Conservation (phyloP, 257 asterid species). For the Fraxinus anomala region DNA sequence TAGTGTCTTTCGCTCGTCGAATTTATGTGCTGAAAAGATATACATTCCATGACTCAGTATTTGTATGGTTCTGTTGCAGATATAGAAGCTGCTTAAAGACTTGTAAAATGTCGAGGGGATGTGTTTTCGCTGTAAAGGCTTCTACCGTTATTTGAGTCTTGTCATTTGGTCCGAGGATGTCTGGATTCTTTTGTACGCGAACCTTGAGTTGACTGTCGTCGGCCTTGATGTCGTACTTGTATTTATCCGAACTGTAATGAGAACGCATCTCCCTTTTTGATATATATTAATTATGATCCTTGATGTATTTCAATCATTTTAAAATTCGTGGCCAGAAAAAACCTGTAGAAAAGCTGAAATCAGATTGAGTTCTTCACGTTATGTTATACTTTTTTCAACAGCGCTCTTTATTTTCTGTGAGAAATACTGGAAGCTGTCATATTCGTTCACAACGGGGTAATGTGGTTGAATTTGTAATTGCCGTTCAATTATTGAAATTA, state of each 20-base stretch:
- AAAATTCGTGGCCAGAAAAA: no score
- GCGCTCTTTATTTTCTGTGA: constrained; percentile 20
- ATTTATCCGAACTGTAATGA: background rate
- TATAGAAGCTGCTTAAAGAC: constrained; percentile 2
- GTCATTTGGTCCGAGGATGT: background rate
- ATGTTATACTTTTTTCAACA: constrained; percentile 19
- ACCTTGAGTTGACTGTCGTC: background rate
- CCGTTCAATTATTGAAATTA: background rate
- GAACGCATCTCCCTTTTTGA: background rate
- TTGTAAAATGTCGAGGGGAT: background rate
- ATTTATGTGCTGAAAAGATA: background rate
- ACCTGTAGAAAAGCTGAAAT: no score
- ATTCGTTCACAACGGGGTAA: constrained; percentile 22
- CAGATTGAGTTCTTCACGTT: constrained; percentile 14
- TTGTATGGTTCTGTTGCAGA: background rate
- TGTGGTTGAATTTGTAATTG: background rate
- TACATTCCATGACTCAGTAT: background rate
- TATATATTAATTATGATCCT: background rate
- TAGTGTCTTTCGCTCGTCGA: constrained; percentile 22
- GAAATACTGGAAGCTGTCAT: constrained; percentile 44
- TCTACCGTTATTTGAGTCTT: background rate
- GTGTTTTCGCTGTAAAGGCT: background rate
- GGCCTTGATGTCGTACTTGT: background rate
- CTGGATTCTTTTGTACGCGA: background rate
- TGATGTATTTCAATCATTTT: no score